A percentile compares a stretch with the other conserved stretches of the same genome.
Evolutionary conservation across 2,329 filamentous ascomycete species (phyloP).

Genomic region (Tolypocladium pustulatum): DNA sequence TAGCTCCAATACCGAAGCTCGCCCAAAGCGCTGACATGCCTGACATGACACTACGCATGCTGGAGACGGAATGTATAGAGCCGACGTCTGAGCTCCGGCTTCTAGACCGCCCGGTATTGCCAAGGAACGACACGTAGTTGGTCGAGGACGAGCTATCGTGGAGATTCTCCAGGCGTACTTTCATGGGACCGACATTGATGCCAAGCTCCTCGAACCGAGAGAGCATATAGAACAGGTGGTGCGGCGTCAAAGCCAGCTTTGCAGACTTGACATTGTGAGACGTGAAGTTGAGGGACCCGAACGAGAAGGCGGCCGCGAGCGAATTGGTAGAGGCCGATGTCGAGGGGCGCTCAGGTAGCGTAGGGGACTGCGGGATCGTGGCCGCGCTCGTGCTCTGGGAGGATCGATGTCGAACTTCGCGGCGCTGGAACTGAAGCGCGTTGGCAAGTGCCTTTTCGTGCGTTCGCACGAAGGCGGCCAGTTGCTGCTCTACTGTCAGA

Average conservation of each 20-base stretch:
- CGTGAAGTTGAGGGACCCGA: constrained; percentile 74
- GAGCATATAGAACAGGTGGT: constrained; percentile 93
- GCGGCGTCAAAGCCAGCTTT: constrained; percentile 84
- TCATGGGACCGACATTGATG: constrained; percentile 91
- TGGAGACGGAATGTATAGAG: constrained; percentile 91
- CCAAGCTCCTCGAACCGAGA: constrained; percentile 89
- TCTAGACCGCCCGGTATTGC: constrained; percentile 65
- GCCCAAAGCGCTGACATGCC: constrained; percentile 92
- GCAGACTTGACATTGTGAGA: constrained; percentile 80
- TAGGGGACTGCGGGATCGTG: constrained; percentile 42
- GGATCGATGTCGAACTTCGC: constrained; percentile 61
- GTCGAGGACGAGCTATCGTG: constrained; percentile 77
- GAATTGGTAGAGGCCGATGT: constrained; percentile 61
- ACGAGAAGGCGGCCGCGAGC: constrained; percentile 75
- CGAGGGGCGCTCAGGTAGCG: constrained; percentile 50
- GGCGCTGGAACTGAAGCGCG: constrained; percentile 70
- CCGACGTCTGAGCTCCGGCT: constrained; percentile 73
- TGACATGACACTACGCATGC: constrained; percentile 94
- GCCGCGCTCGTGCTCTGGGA: constrained; percentile 55
- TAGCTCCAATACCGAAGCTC: constrained; percentile 71
- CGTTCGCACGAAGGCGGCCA: constrained; percentile 90
- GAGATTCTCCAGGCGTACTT: constrained; percentile 86
- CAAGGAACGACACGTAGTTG: constrained; percentile 93
- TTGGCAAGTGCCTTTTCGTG: constrained; percentile 97
- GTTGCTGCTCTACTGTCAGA: constrained; percentile 52